phyloP scores from a whole-genome alignment of 1,284 basidiomycete genomes.

The Meripilus lineatus region DNA sequence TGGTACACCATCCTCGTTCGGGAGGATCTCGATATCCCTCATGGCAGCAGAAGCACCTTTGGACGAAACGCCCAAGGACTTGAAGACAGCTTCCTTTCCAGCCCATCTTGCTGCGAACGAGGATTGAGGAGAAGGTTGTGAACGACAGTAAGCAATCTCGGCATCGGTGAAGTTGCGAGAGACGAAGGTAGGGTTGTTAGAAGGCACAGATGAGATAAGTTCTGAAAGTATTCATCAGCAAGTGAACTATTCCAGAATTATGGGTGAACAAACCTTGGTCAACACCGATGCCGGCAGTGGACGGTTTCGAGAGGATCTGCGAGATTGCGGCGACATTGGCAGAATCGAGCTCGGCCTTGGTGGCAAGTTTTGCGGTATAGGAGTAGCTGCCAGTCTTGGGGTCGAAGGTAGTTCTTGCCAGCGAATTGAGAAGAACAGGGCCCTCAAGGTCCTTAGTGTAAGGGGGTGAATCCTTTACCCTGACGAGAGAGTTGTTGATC shows the following conservation, averaged over 20 bases:
- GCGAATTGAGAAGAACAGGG: conserved; percentile 87
- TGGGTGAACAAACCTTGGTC: conserved; percentile 62
- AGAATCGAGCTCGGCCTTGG: conserved; percentile 47
- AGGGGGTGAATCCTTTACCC: conserved; percentile 94
- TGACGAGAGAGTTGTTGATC: conserved; percentile 89
- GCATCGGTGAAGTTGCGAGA: conserved; percentile 89
- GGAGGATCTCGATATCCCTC: conserved; percentile 96
- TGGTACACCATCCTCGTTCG: conserved; percentile 66
- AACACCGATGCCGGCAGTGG: conserved; percentile 74
- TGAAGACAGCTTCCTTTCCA: conserved; percentile 98
- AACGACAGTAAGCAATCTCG: conserved; percentile 83
- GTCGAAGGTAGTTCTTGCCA: conserved; percentile 83
- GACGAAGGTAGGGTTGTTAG: conserved; percentile 86
- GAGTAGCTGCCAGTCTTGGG: conserved; percentile 82
- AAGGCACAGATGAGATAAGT: conserved; percentile 89
- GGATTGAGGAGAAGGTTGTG: conserved; percentile 83
- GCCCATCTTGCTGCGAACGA: conserved; percentile 97
- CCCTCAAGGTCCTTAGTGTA: conserved; percentile 87
- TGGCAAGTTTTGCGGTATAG: conserved; percentile 65
- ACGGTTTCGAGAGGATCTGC: conserved; percentile 43
- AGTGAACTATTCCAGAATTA: conserved; percentile 12
- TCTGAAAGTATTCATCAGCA: conserved; percentile 45
- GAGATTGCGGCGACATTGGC: conserved; percentile 67
- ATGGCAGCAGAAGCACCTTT: conserved; percentile 91
- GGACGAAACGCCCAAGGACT: conserved; percentile 88